Evolutionary conservation across 495 filamentous ascomycete species (phyloP), one percentile per base, ranked within the genome.

Genomic region (Talaromyces ruber): DNA sequence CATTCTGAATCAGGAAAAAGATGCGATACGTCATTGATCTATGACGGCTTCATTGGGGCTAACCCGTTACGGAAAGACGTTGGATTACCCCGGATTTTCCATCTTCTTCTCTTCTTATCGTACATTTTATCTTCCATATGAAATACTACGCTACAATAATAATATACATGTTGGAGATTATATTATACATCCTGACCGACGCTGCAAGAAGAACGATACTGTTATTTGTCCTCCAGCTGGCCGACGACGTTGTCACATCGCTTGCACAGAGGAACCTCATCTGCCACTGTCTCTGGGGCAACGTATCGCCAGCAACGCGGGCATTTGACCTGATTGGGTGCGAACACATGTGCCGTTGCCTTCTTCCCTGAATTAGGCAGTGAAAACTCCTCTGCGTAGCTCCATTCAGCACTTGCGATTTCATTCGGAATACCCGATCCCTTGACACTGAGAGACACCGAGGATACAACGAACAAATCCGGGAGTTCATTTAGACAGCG

Each of bases 261-360:
- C 58, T 72, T 73, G 73, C 93, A 97, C 53, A 95, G 74, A 62
- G 72, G 71, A 21, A 87, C 85, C 70, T 86, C 81, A 37, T 72
- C 69, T 9, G 76, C 73, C 25, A 82, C 80, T 21, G 64, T 30
- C 11, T 74, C 64, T 51, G 71, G 68, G 32, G 79, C 74, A 14
- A 84, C 81, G 74, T 88, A 96, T 61, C 88, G 84, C 94, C 94
- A 97, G 75, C 94, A 97, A 51, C 93, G 82, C 3, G 83, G 79
- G 66, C 93, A 98, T 68, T 98, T 98, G 50, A 74, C 59, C 4
- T 83, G 76, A 62, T 77, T 76, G 0, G 92, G 86, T n/a, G 86
- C 84, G 43, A 85, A 74, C 11, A 96, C 87, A 69, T 84, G 72
- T 12, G 85, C 88, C 1, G 61, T 76, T 0, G 80, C 81, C 50